Conservation (phyloP, 306 rosid genomes). For the Casuarina cunninghamiana region DNA sequence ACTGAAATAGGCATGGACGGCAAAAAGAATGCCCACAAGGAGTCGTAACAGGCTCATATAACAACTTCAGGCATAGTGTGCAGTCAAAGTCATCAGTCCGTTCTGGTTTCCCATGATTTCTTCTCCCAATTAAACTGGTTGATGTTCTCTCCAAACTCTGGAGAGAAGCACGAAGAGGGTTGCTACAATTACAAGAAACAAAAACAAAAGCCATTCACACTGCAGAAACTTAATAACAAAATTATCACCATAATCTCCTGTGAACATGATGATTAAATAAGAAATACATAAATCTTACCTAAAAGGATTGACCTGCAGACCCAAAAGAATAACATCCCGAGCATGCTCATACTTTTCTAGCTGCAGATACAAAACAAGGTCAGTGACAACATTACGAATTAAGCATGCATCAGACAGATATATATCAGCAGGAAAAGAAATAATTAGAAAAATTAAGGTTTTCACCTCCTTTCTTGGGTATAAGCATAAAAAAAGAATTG, state of each 20-base stretch:
- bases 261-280: neutral
- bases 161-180: constrained; percentile 64
- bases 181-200: constrained; percentile 58
- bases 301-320: constrained; percentile 83
- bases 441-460: constrained; percentile 17
- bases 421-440: constrained; percentile 8
- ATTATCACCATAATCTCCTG: neutral
- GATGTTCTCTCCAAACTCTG: constrained; percentile 60
- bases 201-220: constrained; percentile 12
- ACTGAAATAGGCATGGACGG: constrained; percentile 85
- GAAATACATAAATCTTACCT: constrained; percentile 51
- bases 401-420: neutral
- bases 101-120: constrained; percentile 57
- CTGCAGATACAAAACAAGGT: constrained; percentile 49
- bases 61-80: constrained; percentile 83
- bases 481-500: neutral
- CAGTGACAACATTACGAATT: constrained; percentile 14
- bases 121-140: constrained; percentile 38
- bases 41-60: constrained; percentile 87
- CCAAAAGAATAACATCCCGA: constrained; percentile 81
- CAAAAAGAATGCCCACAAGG: constrained; percentile 99
- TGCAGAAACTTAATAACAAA: neutral
- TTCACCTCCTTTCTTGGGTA: neutral
- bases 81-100: constrained; percentile 89
- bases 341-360: constrained; percentile 84